Evolutionary conservation across 495 filamentous ascomycete genomes (phyloP), one percentile per base, ranked within the genome.

Genomic region (Podospora anserina): DNA sequence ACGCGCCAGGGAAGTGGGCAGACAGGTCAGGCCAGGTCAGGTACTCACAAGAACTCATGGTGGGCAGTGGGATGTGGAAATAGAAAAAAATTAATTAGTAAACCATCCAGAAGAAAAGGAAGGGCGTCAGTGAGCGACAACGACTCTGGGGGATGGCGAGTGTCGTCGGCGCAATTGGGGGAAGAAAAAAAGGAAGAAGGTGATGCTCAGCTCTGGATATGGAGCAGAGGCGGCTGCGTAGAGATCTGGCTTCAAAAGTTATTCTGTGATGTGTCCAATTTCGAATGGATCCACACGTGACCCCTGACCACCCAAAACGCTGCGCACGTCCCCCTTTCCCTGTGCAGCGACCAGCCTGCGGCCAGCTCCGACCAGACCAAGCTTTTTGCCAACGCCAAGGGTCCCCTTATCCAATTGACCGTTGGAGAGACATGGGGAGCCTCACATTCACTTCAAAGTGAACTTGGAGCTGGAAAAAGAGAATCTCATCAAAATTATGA

Each of bases 41-140:
- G 4, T n/a, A 85, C 86, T 88, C 84, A 83, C 83, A 73, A 74
- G 79, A 82, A 78, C 77, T 82, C 87, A 87, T 89, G 75, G 76
- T 82, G 80, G 84, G 80, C 77, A 79, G 82, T 78, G 68, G 80
- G 65, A 74, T 58, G 53, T 66, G 53, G 56, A 69, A 59, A 72
- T 71, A 68, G 69, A 78, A 73, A 77, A 80, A 79, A 72, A 76
- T 73, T 67, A 83, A 75, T 78, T 75, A 76, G 76, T 71, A 78
- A 78, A 78, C 74, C 76, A 78, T 76, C 70, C 76, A 76, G 75
- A 78, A 75, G 74, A 79, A 77, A 73, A 67, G 68, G 61, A 77
- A 78, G 69, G 69, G 72, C 72, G 65, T 67, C 69, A 76, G 69
- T 69, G 72, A 69, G 75, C 74, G 78, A 79, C 78, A 78, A 79